Conservation (phyloP, 179 eudicot species). For the Amaranthus tricolor region DNA sequence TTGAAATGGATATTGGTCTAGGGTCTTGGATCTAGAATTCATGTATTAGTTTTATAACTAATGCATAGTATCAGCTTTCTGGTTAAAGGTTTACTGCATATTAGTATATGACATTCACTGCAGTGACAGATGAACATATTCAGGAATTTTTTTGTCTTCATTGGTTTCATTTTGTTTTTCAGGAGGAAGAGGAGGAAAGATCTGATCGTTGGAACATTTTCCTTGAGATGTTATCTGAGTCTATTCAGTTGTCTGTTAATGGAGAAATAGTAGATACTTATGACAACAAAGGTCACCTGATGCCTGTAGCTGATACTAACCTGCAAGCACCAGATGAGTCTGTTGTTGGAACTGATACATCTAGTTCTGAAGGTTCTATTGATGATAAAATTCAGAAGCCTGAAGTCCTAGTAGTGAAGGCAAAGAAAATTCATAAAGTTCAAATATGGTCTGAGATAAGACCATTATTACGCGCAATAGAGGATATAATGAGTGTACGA, state of each 20-base stretch:
- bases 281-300: conserved; percentile 21
- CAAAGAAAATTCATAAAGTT: conserved; percentile 44
- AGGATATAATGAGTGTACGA: conserved; percentile 79
- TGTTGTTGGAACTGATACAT: conserved; percentile 27
- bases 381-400: conserved; percentile 32
- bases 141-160: conserved; percentile 15
- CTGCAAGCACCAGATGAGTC: conserved; percentile 28
- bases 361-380: conserved; percentile 13
- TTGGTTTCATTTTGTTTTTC: conserved; percentile 24
- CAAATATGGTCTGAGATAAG: conserved; percentile 84
- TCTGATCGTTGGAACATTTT: conserved; percentile 88
- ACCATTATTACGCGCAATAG: conserved; percentile 63
- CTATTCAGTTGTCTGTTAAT: conserved; percentile 40
- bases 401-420: conserved; percentile 29
- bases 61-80: background rate
- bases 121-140: background rate
- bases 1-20: background rate
- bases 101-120: background rate
- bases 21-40: background rate
- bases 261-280: conserved; percentile 30
- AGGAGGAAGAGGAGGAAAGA: conserved; percentile 99
- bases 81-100: background rate
- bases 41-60: background rate
- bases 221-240: conserved; percentile 58
- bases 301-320: conserved; percentile 26